Evolutionary conservation across 805 yeast species (phyloP).

Genomic region (Metschnikowia chrysomelidarum): DNA sequence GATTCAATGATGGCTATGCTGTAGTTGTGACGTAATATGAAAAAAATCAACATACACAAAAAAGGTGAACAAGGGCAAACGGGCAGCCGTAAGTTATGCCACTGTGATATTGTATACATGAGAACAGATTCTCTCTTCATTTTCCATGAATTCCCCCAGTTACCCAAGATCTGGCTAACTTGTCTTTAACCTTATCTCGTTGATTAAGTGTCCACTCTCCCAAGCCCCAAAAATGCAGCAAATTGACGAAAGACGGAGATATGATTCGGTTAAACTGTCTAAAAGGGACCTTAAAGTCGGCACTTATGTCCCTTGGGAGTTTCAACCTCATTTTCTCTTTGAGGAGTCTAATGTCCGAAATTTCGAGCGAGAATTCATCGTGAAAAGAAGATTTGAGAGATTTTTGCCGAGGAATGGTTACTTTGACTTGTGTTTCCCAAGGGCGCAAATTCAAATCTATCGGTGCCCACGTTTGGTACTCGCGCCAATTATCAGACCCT

Average conservation of each 20-base stretch:
- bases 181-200: constrained; percentile 49
- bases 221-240: constrained; percentile 65
- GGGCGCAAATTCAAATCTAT: constrained; percentile 51
- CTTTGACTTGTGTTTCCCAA: constrained; percentile 42
- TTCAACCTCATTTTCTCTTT: constrained; percentile 9
- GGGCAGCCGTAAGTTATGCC: too few species aligned
- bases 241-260: constrained; percentile 24
- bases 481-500: constrained; percentile 51
- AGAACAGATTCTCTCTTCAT: too few species aligned
- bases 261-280: constrained; percentile 22
- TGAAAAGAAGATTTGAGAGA: not conserved
- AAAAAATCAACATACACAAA: too few species aligned
- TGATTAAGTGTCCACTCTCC: constrained; percentile 54
- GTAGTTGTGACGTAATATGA: too few species aligned
- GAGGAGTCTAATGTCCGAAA: constrained; percentile 11
- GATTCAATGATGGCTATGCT: too few species aligned
- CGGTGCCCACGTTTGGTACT: constrained; percentile 52
- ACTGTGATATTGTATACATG: too few species aligned
- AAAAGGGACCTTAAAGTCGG: constrained; percentile 21
- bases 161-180: constrained; percentile 57
- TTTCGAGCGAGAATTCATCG: constrained; percentile 2
- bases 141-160: constrained; percentile 23
- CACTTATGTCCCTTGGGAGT: constrained; percentile 27
- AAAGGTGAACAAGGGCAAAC: too few species aligned
- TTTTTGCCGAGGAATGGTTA: not conserved